A percentile compares a stretch with the other conserved stretches of the same genome.
phyloP scores from a whole-genome alignment of 371 early-diverging fungal genomes.

The Conidiobolus incongruus region DNA sequence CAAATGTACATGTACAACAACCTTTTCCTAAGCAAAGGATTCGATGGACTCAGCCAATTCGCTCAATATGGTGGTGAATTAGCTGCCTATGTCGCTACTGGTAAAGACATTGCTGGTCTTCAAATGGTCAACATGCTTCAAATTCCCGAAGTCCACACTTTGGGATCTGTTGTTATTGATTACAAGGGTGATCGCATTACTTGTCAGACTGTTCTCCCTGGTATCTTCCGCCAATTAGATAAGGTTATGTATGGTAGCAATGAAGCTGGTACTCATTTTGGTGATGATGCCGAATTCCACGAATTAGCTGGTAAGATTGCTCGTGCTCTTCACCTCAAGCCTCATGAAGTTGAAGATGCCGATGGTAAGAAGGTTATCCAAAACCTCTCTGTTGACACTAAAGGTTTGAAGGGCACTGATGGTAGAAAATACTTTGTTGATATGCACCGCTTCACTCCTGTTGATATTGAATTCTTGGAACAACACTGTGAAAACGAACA shows the following conservation, averaged over 20 bases:
- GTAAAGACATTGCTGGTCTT: conserved; percentile 85
- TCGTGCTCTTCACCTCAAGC: conserved; percentile 52
- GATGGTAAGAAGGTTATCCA: conserved; percentile 31
- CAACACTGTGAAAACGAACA: conserved; percentile 25
- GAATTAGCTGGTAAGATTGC: conserved; percentile 41
- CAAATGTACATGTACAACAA: conserved; percentile 88
- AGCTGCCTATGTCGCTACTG: conserved; percentile 79
- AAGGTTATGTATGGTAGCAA: conserved; percentile 77
- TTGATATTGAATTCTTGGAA: conserved; percentile 75
- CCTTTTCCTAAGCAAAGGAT: conserved; percentile 83
- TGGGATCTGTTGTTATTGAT: conserved; percentile 79
- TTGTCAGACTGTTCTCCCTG: conserved; percentile 85
- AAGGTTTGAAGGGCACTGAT: conserved; percentile 80
- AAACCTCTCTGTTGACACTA: conserved; percentile 68
- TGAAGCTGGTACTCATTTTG: conserved; percentile 53
- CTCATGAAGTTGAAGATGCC: conserved; percentile 49
- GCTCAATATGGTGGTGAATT: conserved; percentile 67
- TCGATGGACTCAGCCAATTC: conserved; percentile 68
- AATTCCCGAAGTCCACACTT: conserved; percentile 46
- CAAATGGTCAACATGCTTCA: conserved; percentile 50
- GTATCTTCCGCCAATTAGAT: conserved; percentile 53
- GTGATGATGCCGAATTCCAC: conserved; percentile 50
- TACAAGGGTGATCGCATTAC: conserved; percentile 76
- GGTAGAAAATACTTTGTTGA: conserved; percentile 80
- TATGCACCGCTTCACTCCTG: conserved; percentile 70